Conservation (phyloP, 2,329 filamentous ascomycete genomes). For the Arachnopeziza araneosa region DNA sequence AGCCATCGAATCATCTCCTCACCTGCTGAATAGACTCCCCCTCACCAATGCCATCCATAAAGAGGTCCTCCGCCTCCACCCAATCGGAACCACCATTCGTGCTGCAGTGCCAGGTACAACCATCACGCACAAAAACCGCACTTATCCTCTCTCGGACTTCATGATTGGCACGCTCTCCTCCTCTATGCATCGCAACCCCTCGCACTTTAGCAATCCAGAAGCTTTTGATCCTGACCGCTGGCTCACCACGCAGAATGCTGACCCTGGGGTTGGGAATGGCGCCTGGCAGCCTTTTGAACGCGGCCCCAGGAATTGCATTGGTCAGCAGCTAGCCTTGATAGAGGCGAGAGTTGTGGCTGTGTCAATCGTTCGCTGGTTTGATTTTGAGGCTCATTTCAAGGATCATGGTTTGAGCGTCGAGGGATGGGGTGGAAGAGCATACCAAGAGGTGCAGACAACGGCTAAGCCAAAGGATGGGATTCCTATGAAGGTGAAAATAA, state of each 20-base stretch:
- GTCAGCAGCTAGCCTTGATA: slow-evolving; percentile 47
- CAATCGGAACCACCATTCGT: slow-evolving; percentile 9
- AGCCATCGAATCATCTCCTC: slow-evolving; percentile 5
- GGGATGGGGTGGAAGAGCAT: slow-evolving; percentile 14
- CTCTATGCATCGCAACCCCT: slow-evolving; percentile 37
- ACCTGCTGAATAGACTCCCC: slow-evolving; percentile 14
- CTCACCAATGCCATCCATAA: slow-evolving; percentile 14
- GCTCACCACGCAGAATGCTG: slow-evolving; percentile 24
- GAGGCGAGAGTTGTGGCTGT: slow-evolving; percentile 44
- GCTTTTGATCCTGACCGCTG: slow-evolving; percentile 46
- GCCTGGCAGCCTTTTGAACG: slow-evolving; percentile 53
- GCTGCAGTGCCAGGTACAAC: slow-evolving; percentile 5
- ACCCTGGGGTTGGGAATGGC: slow-evolving; percentile 29
- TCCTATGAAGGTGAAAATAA: neutral
- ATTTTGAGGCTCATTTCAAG: slow-evolving; percentile 37
- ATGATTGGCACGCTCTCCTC: slow-evolving; percentile 8
- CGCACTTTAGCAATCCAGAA: slow-evolving; percentile 30
- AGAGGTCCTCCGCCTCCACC: slow-evolving; percentile 15
- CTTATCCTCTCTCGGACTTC: slow-evolving; percentile 9
- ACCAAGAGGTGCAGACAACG: slow-evolving; percentile 15
- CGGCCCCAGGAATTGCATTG: slow-evolving; percentile 51
- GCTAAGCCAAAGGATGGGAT: slow-evolving; percentile 21
- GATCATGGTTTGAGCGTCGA: slow-evolving; percentile 15
- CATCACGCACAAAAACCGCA: slow-evolving; percentile 6
- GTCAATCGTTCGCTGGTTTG: slow-evolving; percentile 41